Evolutionary conservation across 176 grass and related monocot genomes (phyloP).

Genomic region (Juncus effusus): DNA sequence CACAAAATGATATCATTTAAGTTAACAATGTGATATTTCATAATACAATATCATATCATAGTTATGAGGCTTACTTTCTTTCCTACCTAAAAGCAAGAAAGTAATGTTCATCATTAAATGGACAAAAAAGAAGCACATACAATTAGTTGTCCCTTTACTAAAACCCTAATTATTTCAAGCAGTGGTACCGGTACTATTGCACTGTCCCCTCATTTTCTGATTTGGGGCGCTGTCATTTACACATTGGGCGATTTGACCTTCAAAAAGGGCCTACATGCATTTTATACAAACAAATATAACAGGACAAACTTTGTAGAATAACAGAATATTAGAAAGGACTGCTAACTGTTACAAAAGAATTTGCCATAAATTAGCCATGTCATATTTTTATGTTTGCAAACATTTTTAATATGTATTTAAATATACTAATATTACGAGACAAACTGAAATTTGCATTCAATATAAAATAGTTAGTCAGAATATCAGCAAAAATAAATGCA

Average conservation of each 20-base stretch:
- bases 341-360: not conserved
- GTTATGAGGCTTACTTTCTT: no score
- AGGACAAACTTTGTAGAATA: not conserved
- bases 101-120: not conserved
- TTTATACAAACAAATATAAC: not conserved
- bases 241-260: not conserved
- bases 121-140: not conserved
- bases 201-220: not conserved
- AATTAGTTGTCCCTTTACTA: not conserved
- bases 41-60: no score
- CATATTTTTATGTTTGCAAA: no score
- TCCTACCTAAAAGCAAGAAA: conserved; percentile 2
- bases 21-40: no score
- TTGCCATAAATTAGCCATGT: not conserved
- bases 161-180: not conserved
- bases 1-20: no score
- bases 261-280: not conserved
- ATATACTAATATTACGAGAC: no score
- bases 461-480: no score
- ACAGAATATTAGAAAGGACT: not conserved
- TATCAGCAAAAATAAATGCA: no score
- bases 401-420: no score
- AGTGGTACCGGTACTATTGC: not conserved
- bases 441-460: no score
- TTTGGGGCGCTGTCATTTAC: not conserved